A percentile compares a stretch with the other conserved stretches of the same genome.
phyloP scores from a whole-genome alignment of 805 yeast genomes.

The Lachancea kluyveri region DNA sequence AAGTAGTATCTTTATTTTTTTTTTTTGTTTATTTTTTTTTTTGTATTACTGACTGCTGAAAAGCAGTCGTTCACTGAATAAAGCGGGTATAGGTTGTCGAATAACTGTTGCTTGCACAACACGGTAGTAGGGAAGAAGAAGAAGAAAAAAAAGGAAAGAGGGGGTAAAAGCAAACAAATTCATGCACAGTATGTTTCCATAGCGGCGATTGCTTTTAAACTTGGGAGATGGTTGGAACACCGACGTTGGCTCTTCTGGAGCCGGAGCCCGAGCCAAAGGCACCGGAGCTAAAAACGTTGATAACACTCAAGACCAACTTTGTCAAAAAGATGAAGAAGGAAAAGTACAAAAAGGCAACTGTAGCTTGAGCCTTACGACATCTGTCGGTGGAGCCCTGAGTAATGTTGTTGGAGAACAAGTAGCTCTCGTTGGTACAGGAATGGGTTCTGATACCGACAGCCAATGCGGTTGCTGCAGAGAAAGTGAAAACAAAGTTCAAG shows the following conservation, averaged over 20 bases:
- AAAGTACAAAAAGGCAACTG: constrained; percentile 78
- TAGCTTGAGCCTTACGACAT: constrained; percentile 93
- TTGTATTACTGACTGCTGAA: too few species aligned
- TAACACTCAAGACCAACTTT: constrained; percentile 46
- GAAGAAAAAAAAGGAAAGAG: background rate
- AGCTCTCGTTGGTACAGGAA: constrained; percentile 68
- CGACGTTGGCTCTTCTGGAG: constrained; percentile 52
- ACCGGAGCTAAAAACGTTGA: constrained; percentile 52
- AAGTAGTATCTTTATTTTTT: too few species aligned
- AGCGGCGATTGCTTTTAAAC: constrained; percentile 42
- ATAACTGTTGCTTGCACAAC: too few species aligned
- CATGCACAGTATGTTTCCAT: background rate
- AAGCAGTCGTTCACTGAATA: too few species aligned
- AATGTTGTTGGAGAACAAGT: constrained; percentile 59
- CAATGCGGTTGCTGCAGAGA: constrained; percentile 90
- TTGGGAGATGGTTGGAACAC: constrained; percentile 87
- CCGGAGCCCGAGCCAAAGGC: constrained; percentile 41
- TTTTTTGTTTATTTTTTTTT: too few species aligned
- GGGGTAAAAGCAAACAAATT: background rate
- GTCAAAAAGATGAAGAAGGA: constrained; percentile 70
- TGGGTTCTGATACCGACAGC: constrained; percentile 86
- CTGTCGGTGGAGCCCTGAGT: constrained; percentile 73
- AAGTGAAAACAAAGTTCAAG: constrained; percentile 84
- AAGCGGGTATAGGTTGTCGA: too few species aligned
- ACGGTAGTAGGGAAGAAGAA: constrained; percentile 1